Base-by-base conservation (phyloP, 371 early-diverging fungal species). In the Zychaea mexicana region DNA sequence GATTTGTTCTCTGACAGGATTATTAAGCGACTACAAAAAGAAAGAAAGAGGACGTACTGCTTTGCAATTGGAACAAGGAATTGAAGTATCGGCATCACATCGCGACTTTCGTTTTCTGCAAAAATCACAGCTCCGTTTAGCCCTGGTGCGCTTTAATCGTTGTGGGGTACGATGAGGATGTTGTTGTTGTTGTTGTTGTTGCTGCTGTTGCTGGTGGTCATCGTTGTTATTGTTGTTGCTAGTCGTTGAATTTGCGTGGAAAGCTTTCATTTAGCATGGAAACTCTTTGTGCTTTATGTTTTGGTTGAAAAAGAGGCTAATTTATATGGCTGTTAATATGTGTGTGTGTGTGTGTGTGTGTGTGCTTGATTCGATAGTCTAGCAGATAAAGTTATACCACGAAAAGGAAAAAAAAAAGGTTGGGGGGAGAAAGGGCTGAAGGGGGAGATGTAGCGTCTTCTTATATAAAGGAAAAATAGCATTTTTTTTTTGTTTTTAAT, bases 81-180 rank as follows among this genome's bases (percentile, higher is more conserved):
- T 68, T 30, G 76, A 66, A 17, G 68, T 68, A 63, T 83, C 83
- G 36, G 83, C 83, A 66, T 83, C 78, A 64, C 83, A 83, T 9
- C 77, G 69, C 28, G 80, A 74, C 54, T 83, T 83, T 10, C 80
- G 70, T 52, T 80, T 78, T 59, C 83, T 61, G 56, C 83, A 83
- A 60, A 79, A 79, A 62, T 83, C 83, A 67, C 83, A 83, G 61
- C 83, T 83, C 38, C 83, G 60, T 68, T 83, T 83, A 5, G 83
- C 83, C 47, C 83, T 64, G 21, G 80, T 79, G 30, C 83, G 63
- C 61, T 83, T 83, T 36, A 79, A 39, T 58, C 45, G 59, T 15
- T 27, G 55, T 32, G 17, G 49, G n/a, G n/a, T n/a, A n/a, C 13
- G 52, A 12, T 52, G 52, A 28, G 52, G 8, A 17, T 10, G 28